phyloP scores from a whole-genome alignment of 345 rosid genomes.

The Salix purpurea region DNA sequence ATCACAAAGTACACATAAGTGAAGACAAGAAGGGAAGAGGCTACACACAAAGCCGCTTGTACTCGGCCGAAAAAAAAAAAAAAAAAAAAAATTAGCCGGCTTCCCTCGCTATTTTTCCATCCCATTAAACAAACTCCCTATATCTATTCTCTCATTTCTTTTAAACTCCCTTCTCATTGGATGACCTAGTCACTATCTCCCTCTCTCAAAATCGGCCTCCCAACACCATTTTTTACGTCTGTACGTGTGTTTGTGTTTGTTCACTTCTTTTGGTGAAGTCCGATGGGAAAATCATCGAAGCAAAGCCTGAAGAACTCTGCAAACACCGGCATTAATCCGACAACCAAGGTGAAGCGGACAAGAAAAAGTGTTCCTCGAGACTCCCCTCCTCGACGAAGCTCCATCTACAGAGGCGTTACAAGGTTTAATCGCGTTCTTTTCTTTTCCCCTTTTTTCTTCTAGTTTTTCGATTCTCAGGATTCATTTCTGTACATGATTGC shows the following conservation, averaged over 20 bases:
- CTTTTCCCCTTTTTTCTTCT: background rate
- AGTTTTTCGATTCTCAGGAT: background rate
- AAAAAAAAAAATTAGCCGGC: conserved; percentile 8
- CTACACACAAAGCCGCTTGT: conserved; percentile 19
- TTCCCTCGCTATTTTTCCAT: background rate
- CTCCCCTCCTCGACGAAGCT: conserved; percentile 59
- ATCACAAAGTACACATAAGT: background rate
- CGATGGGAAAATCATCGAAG: conserved; percentile 43
- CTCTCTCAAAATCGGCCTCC: background rate
- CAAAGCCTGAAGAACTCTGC: conserved; percentile 7
- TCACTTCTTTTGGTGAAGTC: background rate
- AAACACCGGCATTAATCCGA: background rate
- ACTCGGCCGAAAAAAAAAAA: conserved; percentile 23
- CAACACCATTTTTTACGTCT: background rate
- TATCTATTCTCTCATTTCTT: background rate
- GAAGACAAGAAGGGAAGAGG: conserved; percentile 17
- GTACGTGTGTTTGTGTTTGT: background rate
- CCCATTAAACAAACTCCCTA: background rate
- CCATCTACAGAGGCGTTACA: conserved; percentile 59
- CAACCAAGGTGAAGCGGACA: conserved; percentile 37
- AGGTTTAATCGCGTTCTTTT: conserved; percentile 26
- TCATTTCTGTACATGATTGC: background rate
- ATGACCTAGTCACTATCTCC: background rate
- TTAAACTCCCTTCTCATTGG: background rate
- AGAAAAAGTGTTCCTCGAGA: conserved; percentile 50